phyloP scores from a whole-genome alignment of 2,329 filamentous ascomycete species.

The Ascochyta lentis region DNA sequence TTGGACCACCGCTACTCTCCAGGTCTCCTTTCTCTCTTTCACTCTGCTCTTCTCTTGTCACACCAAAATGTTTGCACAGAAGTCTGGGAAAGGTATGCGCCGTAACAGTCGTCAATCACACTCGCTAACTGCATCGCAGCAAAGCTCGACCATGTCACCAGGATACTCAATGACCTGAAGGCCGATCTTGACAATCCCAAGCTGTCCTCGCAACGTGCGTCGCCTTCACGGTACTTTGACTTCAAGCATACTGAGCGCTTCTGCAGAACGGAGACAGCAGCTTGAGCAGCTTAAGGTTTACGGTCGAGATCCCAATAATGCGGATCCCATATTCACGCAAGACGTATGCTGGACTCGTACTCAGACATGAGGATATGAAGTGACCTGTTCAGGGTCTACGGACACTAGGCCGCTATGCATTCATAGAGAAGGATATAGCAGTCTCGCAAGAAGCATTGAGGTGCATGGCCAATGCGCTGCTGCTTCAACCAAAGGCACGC shows the following conservation, averaged over 20 bases:
- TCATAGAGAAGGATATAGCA: constrained; percentile 67
- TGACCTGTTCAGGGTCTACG: constrained; percentile 68
- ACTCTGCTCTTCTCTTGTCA: background rate
- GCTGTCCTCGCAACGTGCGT: constrained; percentile 66
- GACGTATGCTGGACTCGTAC: constrained; percentile 59
- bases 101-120: background rate
- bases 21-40: background rate
- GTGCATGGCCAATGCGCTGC: constrained; percentile 83
- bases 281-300: constrained; percentile 76
- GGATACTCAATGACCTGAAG: constrained; percentile 67
- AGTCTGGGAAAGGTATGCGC: constrained; percentile 30
- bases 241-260: background rate
- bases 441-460: constrained; percentile 75
- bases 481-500: constrained; percentile 71
- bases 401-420: constrained; percentile 74
- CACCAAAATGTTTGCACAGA: constrained; percentile 7
- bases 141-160: constrained; percentile 73
- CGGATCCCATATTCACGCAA: constrained; percentile 84
- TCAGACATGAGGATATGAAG: constrained; percentile 9
- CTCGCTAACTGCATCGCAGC: constrained; percentile 46
- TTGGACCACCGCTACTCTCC: constrained; percentile 3
- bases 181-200: constrained; percentile 67
- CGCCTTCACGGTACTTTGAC: background rate
- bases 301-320: constrained; percentile 73
- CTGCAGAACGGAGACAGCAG: constrained; percentile 65